Conservation (phyloP, 2,329 filamentous ascomycete species). For the Fusarium sp. region DNA sequence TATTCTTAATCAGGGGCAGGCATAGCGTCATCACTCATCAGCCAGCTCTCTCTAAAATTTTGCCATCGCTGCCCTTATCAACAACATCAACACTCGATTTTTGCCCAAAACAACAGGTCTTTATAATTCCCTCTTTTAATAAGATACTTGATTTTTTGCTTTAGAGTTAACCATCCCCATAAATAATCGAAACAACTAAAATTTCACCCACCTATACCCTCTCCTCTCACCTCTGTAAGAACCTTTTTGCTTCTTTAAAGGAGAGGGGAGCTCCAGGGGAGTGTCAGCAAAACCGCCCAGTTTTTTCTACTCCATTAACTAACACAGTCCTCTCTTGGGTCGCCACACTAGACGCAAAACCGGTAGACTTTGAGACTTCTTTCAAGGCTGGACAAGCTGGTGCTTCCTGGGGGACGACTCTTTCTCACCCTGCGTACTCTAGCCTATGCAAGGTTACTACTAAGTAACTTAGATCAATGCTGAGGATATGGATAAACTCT, state of each 20-base stretch:
- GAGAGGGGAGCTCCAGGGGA: background rate
- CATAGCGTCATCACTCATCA: background rate
- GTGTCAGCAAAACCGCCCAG: background rate
- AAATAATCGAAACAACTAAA: background rate
- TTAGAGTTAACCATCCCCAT: background rate
- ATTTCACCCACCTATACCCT: constrained; percentile 19
- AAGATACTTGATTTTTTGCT: too few species aligned
- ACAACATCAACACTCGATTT: background rate
- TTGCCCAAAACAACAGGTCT: background rate
- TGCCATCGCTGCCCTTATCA: background rate
- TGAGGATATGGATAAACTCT: background rate
- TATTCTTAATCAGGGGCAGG: background rate
- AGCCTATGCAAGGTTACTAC: background rate
- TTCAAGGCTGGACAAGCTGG: background rate
- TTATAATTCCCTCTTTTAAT: background rate
- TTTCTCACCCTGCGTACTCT: background rate
- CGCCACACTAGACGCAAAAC: background rate
- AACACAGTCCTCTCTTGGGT: background rate
- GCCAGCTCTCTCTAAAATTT: background rate
- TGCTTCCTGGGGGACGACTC: background rate
- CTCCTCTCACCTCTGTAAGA: constrained; percentile 12
- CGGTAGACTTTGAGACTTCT: background rate
- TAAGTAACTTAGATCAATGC: background rate
- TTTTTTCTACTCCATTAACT: background rate
- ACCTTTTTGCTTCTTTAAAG: constrained; percentile 6